A percentile compares a stretch with the other conserved stretches of the same genome.
Evolutionary conservation across 2,329 filamentous ascomycete species (phyloP).

Genomic region (Calonectria pteridis): DNA sequence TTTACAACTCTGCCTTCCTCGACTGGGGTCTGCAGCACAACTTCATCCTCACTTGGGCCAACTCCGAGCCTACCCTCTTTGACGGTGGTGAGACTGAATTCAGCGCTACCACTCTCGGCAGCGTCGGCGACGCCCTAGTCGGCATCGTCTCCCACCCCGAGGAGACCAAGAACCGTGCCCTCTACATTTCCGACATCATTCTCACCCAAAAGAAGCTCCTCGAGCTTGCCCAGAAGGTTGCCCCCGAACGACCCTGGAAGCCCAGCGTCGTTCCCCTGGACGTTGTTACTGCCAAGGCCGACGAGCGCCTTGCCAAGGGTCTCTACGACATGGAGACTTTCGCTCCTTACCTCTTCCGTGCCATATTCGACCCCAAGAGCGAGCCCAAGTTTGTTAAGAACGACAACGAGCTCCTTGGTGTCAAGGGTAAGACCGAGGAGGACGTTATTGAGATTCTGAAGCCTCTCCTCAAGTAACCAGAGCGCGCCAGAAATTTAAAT

Average conservation of each 20-base stretch:
- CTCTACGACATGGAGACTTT: slow-evolving; percentile 47
- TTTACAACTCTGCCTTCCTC: slow-evolving; percentile 48
- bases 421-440: slow-evolving; percentile 56
- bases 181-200: slow-evolving; percentile 60
- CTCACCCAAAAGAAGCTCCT: slow-evolving; percentile 61
- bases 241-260: slow-evolving; percentile 60
- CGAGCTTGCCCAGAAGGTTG: slow-evolving; percentile 60
- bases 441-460: slow-evolving; percentile 52
- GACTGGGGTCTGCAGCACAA: slow-evolving; percentile 50
- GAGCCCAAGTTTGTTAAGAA: slow-evolving; percentile 50
- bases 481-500: neutral
- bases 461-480: slow-evolving; percentile 28
- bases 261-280: slow-evolving; percentile 53
- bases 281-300: slow-evolving; percentile 42
- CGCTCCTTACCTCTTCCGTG: slow-evolving; percentile 47
- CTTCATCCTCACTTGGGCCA: slow-evolving; percentile 58
- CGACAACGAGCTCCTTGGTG: slow-evolving; percentile 60
- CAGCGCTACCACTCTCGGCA: slow-evolving; percentile 60
- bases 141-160: slow-evolving; percentile 62
- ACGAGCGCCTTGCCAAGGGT: slow-evolving; percentile 48
- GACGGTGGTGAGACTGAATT: slow-evolving; percentile 64
- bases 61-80: slow-evolving; percentile 56
- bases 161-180: slow-evolving; percentile 64
- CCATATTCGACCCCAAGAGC: slow-evolving; percentile 49
- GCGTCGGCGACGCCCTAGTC: slow-evolving; percentile 61